Base-by-base conservation (phyloP, 140 eudicot species). In the Erigeron philadelphicus region DNA sequence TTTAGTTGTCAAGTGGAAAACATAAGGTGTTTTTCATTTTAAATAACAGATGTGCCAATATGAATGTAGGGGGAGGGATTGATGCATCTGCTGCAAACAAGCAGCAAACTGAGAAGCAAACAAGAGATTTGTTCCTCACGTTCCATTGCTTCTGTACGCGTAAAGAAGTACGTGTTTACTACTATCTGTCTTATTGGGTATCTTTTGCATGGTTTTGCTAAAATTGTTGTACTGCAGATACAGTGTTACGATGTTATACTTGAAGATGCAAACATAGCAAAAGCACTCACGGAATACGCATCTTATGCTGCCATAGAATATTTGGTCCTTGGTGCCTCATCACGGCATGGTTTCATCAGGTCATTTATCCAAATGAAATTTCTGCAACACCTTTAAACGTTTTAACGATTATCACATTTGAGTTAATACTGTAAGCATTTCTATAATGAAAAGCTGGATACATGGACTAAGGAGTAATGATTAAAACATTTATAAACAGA, bases 141-240 rank as follows among this genome's bases (percentile, higher is more conserved):
- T 79, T 79, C 66, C 84, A 75, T 75, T 79, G 84, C 54, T 75
- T 75, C 44, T 79, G 80, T 70, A 79, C 80, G 46, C 80, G 80
- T 49, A 79, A 79, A 79, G 68, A 79, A 68, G 83, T 79, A 79
- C 45, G 57, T 44, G 18, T 49, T 16, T 43, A 68, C 65, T 12
- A 65, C 4, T 44, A 63, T 16, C 10, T 58, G 0, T 47, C 7
- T 48, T 15, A 2, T 64, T 18, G 9, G 31, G 3, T 21, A 43
- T 8, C 57, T 64, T 45, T 66, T 3, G 50, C 8, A 31, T 23
- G 59, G 45, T 63, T 19, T 63, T 43, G 21, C 16, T 59, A 8
- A 60, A 57, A 41, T 47, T 6, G 50, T 43, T 13, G 61, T 9
- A 6, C 7, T 62, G 35, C 81, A 79, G 83, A 68, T 79, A 79